These are phyloP conservation scores for Penicillium sp. DNA, from an alignment of 2,329 filamentous ascomycete species.

Conservation along the genomic window DNA sequence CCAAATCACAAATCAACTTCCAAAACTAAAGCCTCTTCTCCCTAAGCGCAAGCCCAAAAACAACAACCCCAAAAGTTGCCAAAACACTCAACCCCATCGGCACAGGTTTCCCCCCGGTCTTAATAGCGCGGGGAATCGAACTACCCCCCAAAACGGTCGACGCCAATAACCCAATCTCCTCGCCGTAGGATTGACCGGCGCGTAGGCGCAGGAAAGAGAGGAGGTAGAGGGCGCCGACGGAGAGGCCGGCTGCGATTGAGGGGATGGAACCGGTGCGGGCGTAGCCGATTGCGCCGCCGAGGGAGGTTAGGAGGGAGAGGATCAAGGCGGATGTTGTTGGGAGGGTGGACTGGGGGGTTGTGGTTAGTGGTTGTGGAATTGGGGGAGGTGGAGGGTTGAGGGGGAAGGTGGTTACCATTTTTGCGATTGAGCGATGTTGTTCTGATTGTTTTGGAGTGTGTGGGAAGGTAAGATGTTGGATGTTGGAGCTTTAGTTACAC, in stretches of 20 bases:
- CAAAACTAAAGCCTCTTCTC: constrained; percentile 34
- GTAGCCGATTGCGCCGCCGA: constrained; percentile 88
- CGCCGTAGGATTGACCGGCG: constrained; percentile 75
- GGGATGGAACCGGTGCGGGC: constrained; percentile 83
- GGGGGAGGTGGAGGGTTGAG: no score
- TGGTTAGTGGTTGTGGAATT: constrained; percentile 14
- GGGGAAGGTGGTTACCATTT: constrained; percentile 27
- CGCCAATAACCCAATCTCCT: constrained; percentile 88
- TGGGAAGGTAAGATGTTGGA: not conserved
- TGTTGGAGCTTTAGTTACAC: not conserved
- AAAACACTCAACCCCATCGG: constrained; percentile 79
- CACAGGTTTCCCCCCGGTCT: constrained; percentile 76
- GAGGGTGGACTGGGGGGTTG: constrained; percentile 25
- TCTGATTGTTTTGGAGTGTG: not conserved
- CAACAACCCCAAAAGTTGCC: constrained; percentile 76
- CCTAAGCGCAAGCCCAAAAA: constrained; percentile 74
- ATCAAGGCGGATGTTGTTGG: constrained; percentile 70
- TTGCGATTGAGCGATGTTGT: not conserved
- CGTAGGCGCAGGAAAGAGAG: constrained; percentile 82
- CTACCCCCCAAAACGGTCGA: constrained; percentile 83
- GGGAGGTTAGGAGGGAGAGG: constrained; percentile 80
- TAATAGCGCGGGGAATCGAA: constrained; percentile 85
- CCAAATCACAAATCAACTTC: not conserved
- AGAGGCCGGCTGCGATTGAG: constrained; percentile 81
- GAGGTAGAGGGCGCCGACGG: constrained; percentile 79